These are phyloP conservation scores for Malus domestica DNA, from an alignment of 306 rosid genomes.

Conservation along the genomic window DNA sequence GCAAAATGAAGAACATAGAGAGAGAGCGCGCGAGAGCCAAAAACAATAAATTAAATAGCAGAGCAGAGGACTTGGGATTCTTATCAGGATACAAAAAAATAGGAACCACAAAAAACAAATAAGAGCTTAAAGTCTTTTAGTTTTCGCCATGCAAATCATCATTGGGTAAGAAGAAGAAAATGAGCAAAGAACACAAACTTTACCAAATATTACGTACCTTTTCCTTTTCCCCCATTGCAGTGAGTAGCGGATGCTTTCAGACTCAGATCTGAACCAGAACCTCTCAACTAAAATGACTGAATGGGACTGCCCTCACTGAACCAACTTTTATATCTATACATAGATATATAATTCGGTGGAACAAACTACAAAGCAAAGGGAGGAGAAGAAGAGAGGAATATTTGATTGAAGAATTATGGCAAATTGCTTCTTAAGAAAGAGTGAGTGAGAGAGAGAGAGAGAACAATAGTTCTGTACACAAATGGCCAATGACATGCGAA, in stretches of 20 bases:
- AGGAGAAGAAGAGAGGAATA: too few species aligned
- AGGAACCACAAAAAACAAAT: background rate
- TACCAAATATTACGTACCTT: background rate
- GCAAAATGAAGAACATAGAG: background rate
- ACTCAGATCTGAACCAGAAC: background rate
- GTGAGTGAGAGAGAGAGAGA: too few species aligned
- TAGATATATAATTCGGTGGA: background rate
- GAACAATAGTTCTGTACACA: background rate
- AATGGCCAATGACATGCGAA: background rate
- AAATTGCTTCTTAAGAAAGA: background rate
- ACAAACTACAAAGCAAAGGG: background rate
- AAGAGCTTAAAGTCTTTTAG: background rate
- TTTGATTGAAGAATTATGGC: background rate
- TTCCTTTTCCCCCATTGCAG: conserved; percentile 10
- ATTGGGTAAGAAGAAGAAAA: too few species aligned
- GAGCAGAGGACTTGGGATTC: background rate
- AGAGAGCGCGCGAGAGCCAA: background rate
- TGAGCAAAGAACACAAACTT: background rate
- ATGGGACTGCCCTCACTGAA: background rate
- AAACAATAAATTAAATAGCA: background rate
- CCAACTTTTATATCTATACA: background rate
- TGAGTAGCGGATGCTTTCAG: background rate
- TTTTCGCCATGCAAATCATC: background rate
- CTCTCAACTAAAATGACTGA: background rate
- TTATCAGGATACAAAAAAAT: background rate